Conservation (phyloP, 2,329 filamentous ascomycete species). For the Colletotrichum orchidophilum region DNA sequence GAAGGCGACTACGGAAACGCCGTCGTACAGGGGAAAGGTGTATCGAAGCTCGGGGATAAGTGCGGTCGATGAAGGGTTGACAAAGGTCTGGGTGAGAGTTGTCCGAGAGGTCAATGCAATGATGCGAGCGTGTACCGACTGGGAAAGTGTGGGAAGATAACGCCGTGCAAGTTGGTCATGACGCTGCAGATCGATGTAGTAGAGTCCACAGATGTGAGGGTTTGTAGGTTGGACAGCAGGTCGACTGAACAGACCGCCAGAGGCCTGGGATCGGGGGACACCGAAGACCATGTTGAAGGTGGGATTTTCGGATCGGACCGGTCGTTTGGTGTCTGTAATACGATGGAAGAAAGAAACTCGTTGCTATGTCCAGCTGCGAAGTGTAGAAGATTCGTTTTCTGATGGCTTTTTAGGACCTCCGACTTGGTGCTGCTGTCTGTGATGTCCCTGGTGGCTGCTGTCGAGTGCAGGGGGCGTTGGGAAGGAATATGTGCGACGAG, state of each 20-base stretch:
- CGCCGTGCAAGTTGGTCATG: constrained; percentile 30
- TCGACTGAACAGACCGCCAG: not conserved
- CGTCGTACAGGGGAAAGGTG: constrained; percentile 77
- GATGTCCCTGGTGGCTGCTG: not conserved
- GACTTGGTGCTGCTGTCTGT: not conserved
- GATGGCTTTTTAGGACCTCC: not conserved
- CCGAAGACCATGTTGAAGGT: not conserved
- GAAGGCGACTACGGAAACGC: constrained; percentile 75
- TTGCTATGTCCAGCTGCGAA: not conserved
- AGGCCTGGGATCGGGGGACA: not conserved
- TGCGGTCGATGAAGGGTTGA: constrained; percentile 57
- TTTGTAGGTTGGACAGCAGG: not conserved
- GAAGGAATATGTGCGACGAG: not conserved
- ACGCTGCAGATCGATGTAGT: constrained; percentile 36
- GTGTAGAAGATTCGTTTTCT: not conserved
- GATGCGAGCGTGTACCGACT: constrained; percentile 69
- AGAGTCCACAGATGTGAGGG: constrained; percentile 47
- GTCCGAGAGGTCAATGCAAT: constrained; percentile 61
- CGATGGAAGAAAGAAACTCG: not conserved
- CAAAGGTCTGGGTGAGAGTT: constrained; percentile 65
- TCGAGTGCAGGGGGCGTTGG: not conserved
- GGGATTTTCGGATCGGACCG: too few relatives aligned
- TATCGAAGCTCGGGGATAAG: constrained; percentile 64
- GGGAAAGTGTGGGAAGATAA: constrained; percentile 67
- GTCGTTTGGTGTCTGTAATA: not conserved